Evolutionary conservation across 2,329 filamentous ascomycete species (phyloP), one percentile per base, ranked within the genome.

Genomic region (Elsinoe perseae): DNA sequence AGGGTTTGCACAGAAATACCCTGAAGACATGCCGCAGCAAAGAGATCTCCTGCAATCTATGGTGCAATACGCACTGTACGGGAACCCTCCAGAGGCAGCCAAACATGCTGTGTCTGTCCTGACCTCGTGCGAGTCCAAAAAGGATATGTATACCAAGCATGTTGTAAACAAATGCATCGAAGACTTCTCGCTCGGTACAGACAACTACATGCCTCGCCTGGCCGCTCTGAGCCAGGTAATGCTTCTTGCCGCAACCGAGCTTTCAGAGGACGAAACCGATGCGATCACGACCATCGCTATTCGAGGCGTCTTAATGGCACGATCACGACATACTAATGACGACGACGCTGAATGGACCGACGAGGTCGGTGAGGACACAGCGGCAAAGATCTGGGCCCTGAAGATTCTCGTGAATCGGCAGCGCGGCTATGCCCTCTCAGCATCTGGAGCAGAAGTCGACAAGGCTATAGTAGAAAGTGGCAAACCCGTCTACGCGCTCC

Each of bases 31-130:
- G 54, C 87, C 88, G 1, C 81, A 83, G 58, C 87, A 95, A 60
- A 83, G 85, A 56, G 87, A 87, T 62, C 92, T 97, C 64, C 77
- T 83, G 28, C 84, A 93, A 65, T 85, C 89, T 1, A 79, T 98
- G 68, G 83, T 86, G 59, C 85, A 82, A 63, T 97, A 93, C 69
- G 88, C 91, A 1, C 78, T 92, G 18, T 87, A 88, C 65, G 92
- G 92, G 20, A 80, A 80, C 21, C 92, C 91, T 2, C 81, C 88
- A 9, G 85, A 85, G 67, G 87, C 89, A 7, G 89, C 92, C 20
- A 98, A 98, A 71, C 90, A 97, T 72, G 93, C 93, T 0, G 84
- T 97, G 50, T 91, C 89, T 25, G 90, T 98, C 61, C 78, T 98
- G 55, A 82, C 95, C 71, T 84, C 87, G 32, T 85, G 84, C 8